A percentile compares a stretch with the other conserved stretches of the same genome.
These are phyloP conservation scores for Phytophthora cryptogea DNA, from an alignment of 352 stramenopile species.

Conservation along the genomic window DNA sequence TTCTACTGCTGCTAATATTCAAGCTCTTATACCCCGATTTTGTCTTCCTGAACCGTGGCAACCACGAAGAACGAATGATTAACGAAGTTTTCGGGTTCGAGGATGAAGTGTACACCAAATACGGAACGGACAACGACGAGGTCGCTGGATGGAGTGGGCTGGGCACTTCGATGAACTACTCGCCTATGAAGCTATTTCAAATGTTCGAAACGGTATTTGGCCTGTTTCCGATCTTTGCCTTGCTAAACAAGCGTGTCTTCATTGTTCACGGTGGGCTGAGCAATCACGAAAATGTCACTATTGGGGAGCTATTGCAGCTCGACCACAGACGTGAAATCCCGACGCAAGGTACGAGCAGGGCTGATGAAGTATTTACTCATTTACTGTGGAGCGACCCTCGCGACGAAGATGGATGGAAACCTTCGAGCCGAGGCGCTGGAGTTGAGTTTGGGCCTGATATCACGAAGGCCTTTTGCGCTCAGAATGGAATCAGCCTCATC, in stretches of 20 bases:
- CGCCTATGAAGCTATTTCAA: conserved; percentile 78
- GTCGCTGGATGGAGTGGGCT: conserved; percentile 58
- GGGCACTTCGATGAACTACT: conserved; percentile 71
- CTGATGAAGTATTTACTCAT: conserved; percentile 91
- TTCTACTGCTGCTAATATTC: conserved; percentile 88
- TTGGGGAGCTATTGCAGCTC: conserved; percentile 86
- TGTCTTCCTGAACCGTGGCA: conserved; percentile 95
- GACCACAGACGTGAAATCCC: conserved; percentile 88
- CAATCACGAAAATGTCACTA: conserved; percentile 83
- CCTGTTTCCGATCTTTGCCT: conserved; percentile 86
- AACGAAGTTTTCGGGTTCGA: conserved; percentile 92
- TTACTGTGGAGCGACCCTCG: conserved; percentile 93
- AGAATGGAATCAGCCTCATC: conserved; percentile 88
- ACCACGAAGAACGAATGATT: conserved; percentile 95
- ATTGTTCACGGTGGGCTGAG: conserved; percentile 94
- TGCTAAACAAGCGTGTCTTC: conserved; percentile 92
- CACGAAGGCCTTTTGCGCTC: conserved; percentile 87
- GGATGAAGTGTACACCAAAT: conserved; percentile 84
- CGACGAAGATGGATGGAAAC: conserved; percentile 57
- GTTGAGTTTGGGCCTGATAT: conserved; percentile 94
- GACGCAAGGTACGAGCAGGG: conserved; percentile 75
- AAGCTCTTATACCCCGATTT: conserved; percentile 89
- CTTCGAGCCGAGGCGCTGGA: conserved; percentile 83
- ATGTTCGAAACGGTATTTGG: conserved; percentile 89
- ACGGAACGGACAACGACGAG: conserved; percentile 81